Conservation (phyloP, 2,329 filamentous ascomycete species). For the Trichoderma citrinoviride region DNA sequence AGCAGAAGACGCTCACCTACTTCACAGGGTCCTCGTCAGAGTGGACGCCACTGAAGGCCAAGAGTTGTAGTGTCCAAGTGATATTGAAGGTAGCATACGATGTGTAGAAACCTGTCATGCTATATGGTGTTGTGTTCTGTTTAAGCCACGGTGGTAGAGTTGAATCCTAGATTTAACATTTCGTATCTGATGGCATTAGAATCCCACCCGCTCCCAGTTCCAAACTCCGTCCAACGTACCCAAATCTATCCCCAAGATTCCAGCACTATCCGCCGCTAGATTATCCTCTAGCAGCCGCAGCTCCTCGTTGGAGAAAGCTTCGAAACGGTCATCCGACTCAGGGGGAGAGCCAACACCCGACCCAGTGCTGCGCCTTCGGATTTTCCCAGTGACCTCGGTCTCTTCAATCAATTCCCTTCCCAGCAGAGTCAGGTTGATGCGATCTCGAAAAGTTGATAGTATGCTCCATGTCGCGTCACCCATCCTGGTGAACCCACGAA, state of each 20-base stretch:
- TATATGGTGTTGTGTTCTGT: too few relatives aligned
- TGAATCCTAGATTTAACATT: too few relatives aligned
- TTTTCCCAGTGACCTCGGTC: neutral
- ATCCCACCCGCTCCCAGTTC: slow-evolving; percentile 8
- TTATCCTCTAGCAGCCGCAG: neutral
- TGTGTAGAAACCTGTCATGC: neutral
- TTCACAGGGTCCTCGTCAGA: neutral
- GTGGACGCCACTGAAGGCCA: neutral
- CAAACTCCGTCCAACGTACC: slow-evolving; percentile 11
- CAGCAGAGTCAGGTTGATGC: neutral
- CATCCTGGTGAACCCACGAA: slow-evolving; percentile 8
- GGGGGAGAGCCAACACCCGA: neutral
- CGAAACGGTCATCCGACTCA: neutral
- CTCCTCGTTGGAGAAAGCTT: neutral
- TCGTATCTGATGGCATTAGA: neutral
- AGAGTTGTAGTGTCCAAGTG: neutral
- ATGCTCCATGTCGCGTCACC: slow-evolving; percentile 10
- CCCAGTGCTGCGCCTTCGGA: neutral
- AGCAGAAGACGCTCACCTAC: neutral
- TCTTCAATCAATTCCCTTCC: neutral
- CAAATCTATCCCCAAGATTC: neutral
- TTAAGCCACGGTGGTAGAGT: too few relatives aligned
- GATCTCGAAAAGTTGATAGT: neutral
- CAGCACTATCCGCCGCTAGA: neutral
- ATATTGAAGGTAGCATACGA: neutral